phyloP scores from a whole-genome alignment of 257 asterid species.

The Solanum habrochaites region DNA sequence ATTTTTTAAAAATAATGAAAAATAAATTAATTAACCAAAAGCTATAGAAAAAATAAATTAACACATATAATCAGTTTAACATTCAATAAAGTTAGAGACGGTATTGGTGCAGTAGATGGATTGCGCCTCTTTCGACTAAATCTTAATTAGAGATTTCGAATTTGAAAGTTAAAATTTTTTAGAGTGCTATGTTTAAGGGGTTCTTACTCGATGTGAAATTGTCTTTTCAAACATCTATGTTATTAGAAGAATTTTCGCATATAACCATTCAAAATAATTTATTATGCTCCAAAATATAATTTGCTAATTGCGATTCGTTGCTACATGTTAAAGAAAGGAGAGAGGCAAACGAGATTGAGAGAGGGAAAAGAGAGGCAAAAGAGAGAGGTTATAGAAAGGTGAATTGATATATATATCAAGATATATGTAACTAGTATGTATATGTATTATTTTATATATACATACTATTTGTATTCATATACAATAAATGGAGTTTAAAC shows the following conservation, averaged over 20 bases:
- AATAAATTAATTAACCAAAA: neutral
- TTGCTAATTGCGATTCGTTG: neutral
- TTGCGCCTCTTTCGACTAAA: neutral
- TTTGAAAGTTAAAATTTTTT: too few species aligned
- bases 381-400: neutral
- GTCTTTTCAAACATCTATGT: neutral
- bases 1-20: too few species aligned
- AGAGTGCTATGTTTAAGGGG: neutral
- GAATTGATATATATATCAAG: neutral
- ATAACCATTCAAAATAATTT: too few species aligned
- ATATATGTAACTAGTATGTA: neutral
- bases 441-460: too few species aligned
- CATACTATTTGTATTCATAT: too few species aligned
- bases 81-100: neutral
- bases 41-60: neutral
- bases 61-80: neutral
- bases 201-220: too few species aligned
- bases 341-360: too few species aligned
- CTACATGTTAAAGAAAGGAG: neutral
- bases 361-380: too few species aligned
- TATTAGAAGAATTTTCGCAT: neutral
- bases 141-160: neutral
- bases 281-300: neutral
- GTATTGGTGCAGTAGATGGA: neutral
- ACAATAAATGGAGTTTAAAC: too few species aligned